These are phyloP conservation scores for Myotisia sp. DNA, from an alignment of 2,329 filamentous ascomycete species.

Conservation along the genomic window DNA sequence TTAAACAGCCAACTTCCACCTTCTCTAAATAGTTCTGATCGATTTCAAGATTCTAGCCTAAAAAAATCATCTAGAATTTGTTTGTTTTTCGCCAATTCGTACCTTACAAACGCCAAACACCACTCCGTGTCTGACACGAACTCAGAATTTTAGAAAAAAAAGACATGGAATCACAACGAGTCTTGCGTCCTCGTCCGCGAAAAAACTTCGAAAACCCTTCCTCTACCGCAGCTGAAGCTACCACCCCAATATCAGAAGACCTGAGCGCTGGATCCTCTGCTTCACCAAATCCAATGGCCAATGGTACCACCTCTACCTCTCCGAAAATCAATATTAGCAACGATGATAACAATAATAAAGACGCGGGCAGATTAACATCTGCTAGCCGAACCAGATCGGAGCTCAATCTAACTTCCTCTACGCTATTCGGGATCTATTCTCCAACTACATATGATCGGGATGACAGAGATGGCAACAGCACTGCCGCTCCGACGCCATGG, in stretches of 20 bases:
- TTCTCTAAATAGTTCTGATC: background rate
- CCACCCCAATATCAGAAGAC: slow-evolving; percentile 16
- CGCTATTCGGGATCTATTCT: slow-evolving; percentile 81
- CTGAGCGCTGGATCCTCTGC: slow-evolving; percentile 10
- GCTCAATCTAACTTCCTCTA: slow-evolving; percentile 75
- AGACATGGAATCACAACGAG: slow-evolving; percentile 17
- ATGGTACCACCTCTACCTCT: slow-evolving; percentile 15
- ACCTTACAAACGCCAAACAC: background rate
- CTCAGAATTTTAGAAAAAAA: background rate
- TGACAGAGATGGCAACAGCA: slow-evolving; percentile 8
- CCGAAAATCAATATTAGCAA: slow-evolving; percentile 8
- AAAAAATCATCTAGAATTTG: background rate
- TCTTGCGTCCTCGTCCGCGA: slow-evolving; percentile 9
- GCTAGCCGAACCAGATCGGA: slow-evolving; percentile 61
- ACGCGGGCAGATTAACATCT: slow-evolving; percentile 25
- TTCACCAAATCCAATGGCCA: too few relatives aligned
- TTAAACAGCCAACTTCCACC: too few relatives aligned
- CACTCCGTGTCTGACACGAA: background rate
- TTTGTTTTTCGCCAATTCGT: background rate
- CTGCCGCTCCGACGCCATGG: slow-evolving; percentile 47
- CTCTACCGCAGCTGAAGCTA: slow-evolving; percentile 23
- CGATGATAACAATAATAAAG: slow-evolving; percentile 11
- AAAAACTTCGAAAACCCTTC: slow-evolving; percentile 11
- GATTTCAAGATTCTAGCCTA: background rate
- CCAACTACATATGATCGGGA: slow-evolving; percentile 42